Base-by-base conservation (phyloP, 129 eudicot genomes). In the Tagetes erecta region DNA sequence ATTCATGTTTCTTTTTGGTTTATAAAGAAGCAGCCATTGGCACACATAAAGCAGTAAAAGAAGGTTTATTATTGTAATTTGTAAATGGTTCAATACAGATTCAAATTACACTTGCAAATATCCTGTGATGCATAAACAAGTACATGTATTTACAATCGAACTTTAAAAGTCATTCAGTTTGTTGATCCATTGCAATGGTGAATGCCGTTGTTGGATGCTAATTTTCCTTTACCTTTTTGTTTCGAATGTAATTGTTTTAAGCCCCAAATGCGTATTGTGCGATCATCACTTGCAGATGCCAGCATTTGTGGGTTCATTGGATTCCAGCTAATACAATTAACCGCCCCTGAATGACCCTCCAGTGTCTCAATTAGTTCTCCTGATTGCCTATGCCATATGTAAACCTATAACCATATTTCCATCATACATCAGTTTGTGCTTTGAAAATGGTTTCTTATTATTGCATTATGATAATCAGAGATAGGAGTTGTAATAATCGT, bases 221-320 rank as follows among this genome's bases (percentile, higher is more conserved):
- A 37, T 73, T 71, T 71, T 51, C 6, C 83, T 66, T 72, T 72
- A 31, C 45, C 83, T 79, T 80, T 77, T 63, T 56, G 72, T 71
- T 81, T 85, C 68, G 82, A 9, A 57, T 84, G 82, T n/a, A 73
- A 80, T 56, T 78, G 88, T 73, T 84, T 76, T 74, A 92, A 57
- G 60, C 98, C 97, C 98, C 98, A 94, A 13, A 90, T 78, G 34
- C 98, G 88, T 47, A 94, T 88, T 7, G 96, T 84, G 14, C 87
- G 87, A 71, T 93, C 98, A 62, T 93, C 96, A 78, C 98, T 86
- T n/a, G 92, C 98, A 33, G 98, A 86, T 36, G 96, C 98, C 84
- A 93, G 77, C 98, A 93, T 93, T 72, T 90, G 95, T 0, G 96
- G 96, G 58, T 93, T 87, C 14, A 72, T 76, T 5, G 98, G 96